Conservation (phyloP, 768 basidiomycete genomes). For the Peribolospora kevripleyi region DNA sequence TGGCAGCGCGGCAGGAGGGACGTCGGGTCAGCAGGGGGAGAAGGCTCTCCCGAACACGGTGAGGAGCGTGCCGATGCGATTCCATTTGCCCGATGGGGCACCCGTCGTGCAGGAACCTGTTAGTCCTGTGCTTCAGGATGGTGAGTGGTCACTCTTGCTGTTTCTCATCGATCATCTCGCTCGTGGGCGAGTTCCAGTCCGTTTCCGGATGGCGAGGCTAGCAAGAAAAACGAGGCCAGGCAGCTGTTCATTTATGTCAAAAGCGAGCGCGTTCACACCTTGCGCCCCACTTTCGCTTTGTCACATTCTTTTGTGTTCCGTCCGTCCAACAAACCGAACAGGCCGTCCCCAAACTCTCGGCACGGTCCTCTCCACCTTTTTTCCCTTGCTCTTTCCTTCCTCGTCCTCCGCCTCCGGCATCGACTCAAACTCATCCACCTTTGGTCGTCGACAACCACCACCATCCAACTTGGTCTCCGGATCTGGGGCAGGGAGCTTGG, state of each 20-base stretch:
- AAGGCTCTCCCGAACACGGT: slow-evolving; percentile 54
- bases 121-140: slow-evolving; percentile 50
- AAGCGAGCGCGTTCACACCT: not conserved
- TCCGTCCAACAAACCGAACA: slow-evolving; percentile 17
- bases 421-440: slow-evolving; percentile 22
- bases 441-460: slow-evolving; percentile 20
- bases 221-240: not conserved
- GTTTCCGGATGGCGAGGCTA: not conserved
- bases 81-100: slow-evolving; percentile 63
- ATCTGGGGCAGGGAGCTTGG: slow-evolving; percentile 21
- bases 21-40: slow-evolving; percentile 32
- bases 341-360: slow-evolving; percentile 49
- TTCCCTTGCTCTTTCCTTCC: slow-evolving; percentile 57
- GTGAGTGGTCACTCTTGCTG: slow-evolving; percentile 23
- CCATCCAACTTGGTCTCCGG: not conserved
- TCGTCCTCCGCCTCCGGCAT: slow-evolving; percentile 24
- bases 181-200: not conserved
- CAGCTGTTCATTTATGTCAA: not conserved
- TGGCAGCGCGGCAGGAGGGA: slow-evolving; percentile 44
- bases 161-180: not conserved
- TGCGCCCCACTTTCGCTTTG: not conserved
- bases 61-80: slow-evolving; percentile 61
- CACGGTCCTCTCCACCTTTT: slow-evolving; percentile 39
- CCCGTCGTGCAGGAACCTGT: slow-evolving; percentile 78
- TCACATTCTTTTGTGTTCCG: not conserved